Conservation (phyloP, 768 basidiomycete species). For the Phaeotremella fagi region DNA sequence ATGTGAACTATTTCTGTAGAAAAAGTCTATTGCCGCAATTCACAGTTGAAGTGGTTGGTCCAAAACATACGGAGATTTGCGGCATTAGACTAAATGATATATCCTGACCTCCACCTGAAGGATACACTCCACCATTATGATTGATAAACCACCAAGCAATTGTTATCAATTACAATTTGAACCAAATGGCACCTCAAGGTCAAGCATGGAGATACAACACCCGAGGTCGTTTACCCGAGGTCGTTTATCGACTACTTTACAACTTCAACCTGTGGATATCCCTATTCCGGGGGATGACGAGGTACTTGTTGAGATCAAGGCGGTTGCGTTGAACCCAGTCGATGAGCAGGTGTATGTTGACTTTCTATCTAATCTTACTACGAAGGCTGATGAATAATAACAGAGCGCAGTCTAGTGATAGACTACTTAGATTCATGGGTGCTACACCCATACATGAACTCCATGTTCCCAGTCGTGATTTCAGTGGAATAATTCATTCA, state of each 20-base stretch:
- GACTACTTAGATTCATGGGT: conserved; percentile 53
- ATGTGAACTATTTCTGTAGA: too few species aligned
- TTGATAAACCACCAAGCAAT: too few species aligned
- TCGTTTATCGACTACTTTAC: too few species aligned
- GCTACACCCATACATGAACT: conserved; percentile 50
- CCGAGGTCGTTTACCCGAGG: conserved; percentile 15
- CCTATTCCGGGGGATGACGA: conserved; percentile 48
- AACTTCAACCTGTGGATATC: conserved; percentile 2
- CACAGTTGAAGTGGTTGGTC: too few species aligned
- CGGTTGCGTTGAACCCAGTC: conserved; percentile 67
- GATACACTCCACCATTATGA: too few species aligned
- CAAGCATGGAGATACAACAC: conserved; percentile 22
- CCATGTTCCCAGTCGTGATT: conserved; percentile 59
- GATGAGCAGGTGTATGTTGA: conserved; percentile 45
- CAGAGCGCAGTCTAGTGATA: conserved; percentile 14
- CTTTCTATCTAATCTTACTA: background rate
- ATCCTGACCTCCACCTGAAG: too few species aligned
- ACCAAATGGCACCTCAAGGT: background rate
- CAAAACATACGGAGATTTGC: too few species aligned
- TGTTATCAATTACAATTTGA: too few species aligned
- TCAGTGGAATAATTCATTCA: conserved; percentile 57
- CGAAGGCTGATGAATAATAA: too few species aligned
- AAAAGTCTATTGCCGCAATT: too few species aligned
- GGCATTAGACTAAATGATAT: too few species aligned
- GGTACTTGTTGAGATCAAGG: conserved; percentile 56